A percentile compares a stretch with the other conserved stretches of the same genome.
Evolutionary conservation across 2,329 filamentous ascomycete species (phyloP).

Genomic region (Aaosphaeria pasadenensis): DNA sequence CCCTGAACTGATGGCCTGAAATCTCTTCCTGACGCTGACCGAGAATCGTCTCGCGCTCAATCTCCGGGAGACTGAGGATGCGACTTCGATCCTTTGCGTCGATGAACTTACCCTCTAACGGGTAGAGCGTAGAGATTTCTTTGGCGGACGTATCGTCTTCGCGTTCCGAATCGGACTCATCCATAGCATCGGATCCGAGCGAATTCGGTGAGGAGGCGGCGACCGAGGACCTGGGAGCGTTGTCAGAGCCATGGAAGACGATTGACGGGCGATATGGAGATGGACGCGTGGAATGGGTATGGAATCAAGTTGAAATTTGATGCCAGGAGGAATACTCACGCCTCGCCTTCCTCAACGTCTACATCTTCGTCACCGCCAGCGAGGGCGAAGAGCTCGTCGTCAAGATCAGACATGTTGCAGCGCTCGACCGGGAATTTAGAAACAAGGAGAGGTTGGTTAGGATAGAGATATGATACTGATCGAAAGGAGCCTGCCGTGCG

Average conservation of each 20-base stretch:
- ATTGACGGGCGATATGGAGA: not conserved
- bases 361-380: slow-evolving; percentile 69
- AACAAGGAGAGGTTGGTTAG: not conserved
- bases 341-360: slow-evolving; percentile 72
- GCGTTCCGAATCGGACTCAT: slow-evolving; percentile 62
- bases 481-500: not conserved
- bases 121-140: slow-evolving; percentile 67
- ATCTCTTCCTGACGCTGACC: slow-evolving; percentile 83
- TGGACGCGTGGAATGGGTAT: slow-evolving; percentile 6
- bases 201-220: slow-evolving; percentile 67
- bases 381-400: slow-evolving; percentile 90
- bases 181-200: slow-evolving; percentile 79
- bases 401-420: slow-evolving; percentile 69
- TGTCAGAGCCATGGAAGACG: slow-evolving; percentile 23
- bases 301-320: slow-evolving; percentile 6
- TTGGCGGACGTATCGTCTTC: slow-evolving; percentile 46
- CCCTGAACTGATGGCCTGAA: slow-evolving; percentile 77
- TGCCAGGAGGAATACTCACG: slow-evolving; percentile 59
- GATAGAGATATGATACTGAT: not conserved
- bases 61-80: slow-evolving; percentile 83
- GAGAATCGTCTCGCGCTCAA: slow-evolving; percentile 85
- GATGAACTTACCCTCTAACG: slow-evolving; percentile 79
- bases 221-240: slow-evolving; percentile 59
- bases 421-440: not conserved
- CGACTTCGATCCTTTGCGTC: slow-evolving; percentile 53